Percentiles rank a stretch among this genome's conserved stretches.
phyloP scores from a whole-genome alignment of 139 green algal species.

The Micractinium sp. region DNA sequence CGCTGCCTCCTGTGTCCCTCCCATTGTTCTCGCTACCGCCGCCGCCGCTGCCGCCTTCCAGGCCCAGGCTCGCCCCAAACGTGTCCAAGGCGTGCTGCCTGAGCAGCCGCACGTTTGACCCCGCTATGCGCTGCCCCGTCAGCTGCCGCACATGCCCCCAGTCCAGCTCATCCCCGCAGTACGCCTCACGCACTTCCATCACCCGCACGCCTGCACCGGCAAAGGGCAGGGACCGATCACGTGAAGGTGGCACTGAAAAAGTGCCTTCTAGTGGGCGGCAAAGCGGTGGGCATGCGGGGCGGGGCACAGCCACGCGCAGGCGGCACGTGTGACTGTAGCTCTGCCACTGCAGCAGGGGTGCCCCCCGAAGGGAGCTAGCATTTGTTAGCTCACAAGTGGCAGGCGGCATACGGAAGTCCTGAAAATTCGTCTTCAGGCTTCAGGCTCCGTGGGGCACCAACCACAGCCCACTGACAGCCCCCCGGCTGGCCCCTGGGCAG shows the following conservation, averaged over 20 bases:
- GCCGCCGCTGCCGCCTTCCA: background rate
- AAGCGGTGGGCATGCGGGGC: background rate
- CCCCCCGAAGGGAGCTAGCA: no score
- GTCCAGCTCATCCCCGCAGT: background rate
- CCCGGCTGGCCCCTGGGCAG: no score
- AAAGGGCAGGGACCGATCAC: no score
- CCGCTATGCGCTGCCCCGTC: background rate
- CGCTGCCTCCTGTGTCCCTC: no score
- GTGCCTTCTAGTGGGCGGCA: background rate
- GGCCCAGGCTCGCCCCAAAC: background rate
- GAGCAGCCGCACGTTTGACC: background rate
- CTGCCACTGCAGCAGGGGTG: no score
- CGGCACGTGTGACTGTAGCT: background rate
- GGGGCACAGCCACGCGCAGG: background rate
- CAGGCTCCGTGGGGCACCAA: no score
- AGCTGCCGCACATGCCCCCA: background rate
- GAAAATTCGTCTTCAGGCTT: no score
- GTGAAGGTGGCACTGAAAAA: background rate
- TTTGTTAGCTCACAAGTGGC: background rate
- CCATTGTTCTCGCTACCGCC: background rate
- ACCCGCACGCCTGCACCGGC: background rate
- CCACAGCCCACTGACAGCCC: no score
- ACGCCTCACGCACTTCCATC: background rate
- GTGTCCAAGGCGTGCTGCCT: background rate
- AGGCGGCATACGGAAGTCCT: background rate